Conservation (phyloP, 495 filamentous ascomycete species). For the Platismatia glauca region DNA sequence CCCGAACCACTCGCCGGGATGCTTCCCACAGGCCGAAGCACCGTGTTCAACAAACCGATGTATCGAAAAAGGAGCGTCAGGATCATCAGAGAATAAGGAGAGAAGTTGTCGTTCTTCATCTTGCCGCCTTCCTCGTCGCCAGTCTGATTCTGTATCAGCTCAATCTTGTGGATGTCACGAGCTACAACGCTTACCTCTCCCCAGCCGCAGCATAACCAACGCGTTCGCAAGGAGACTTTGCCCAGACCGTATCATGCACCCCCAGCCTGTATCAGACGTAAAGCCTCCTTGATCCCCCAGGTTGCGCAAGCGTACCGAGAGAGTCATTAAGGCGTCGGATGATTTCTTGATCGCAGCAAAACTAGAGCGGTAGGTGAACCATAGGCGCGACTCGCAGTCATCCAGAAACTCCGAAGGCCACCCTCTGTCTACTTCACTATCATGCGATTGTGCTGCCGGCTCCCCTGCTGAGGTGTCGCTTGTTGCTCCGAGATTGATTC, state of each 20-base stretch:
- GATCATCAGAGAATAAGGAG: conserved; percentile 79
- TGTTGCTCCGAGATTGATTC: conserved; percentile 1
- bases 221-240: conserved; percentile 90
- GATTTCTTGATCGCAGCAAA: conserved; percentile 78
- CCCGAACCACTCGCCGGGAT: conserved; percentile 97
- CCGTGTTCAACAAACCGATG: conserved; percentile 90
- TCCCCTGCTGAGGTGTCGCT: not conserved
- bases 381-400: conserved; percentile 88
- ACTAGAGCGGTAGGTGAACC: conserved; percentile 92
- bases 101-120: conserved; percentile 65
- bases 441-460: not conserved
- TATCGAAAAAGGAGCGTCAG: conserved; percentile 83
- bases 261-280: conserved; percentile 92
- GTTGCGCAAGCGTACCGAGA: conserved; percentile 72
- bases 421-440: conserved; percentile 32
- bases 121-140: conserved; percentile 55
- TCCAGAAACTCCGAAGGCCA: conserved; percentile 85
- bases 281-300: conserved; percentile 78
- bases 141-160: conserved; percentile 49
- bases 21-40: conserved; percentile 79
- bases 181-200: conserved; percentile 53
- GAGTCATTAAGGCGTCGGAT: conserved; percentile 70
- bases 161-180: not conserved
- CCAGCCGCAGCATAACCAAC: conserved; percentile 58
- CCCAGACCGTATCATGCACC: conserved; percentile 97